Evolutionary conservation across 495 filamentous ascomycete species (phyloP).

Genomic region (Hyaloscypha hepaticicola): DNA sequence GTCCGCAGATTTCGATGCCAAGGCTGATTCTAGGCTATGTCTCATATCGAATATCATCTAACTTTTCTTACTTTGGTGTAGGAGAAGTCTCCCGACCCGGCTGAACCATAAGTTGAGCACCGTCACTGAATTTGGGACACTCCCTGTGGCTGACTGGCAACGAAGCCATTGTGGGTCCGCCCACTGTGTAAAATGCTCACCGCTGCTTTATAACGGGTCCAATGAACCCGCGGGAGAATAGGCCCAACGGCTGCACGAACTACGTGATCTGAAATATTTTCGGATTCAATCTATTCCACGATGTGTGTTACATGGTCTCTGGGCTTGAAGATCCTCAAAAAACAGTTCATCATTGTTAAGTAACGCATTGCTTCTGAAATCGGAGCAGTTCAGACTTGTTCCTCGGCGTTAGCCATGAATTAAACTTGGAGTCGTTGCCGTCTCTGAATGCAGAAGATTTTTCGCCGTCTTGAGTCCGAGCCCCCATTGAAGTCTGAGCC

Average conservation of each 20-base stretch:
- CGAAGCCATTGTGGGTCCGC: too few relatives aligned
- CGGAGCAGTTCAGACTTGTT: constrained; percentile 8
- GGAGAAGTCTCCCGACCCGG: too few relatives aligned
- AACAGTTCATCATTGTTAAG: not conserved
- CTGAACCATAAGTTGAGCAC: too few relatives aligned
- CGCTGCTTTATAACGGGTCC: too few relatives aligned
- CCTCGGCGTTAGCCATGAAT: constrained; percentile 8
- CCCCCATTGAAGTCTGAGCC: not conserved
- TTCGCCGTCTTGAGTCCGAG: not conserved
- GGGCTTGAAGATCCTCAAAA: constrained; percentile 1
- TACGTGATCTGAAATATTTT: constrained; percentile 1
- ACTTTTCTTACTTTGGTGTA: too few relatives aligned
- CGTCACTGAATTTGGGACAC: too few relatives aligned
- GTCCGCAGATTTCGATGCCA: too few relatives aligned
- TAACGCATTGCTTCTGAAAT: constrained; percentile 1
- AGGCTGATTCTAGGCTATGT: too few relatives aligned
- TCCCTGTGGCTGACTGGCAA: too few relatives aligned
- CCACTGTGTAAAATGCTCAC: too few relatives aligned
- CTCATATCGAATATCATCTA: too few relatives aligned
- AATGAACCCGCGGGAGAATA: too few relatives aligned
- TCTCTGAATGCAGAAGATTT: constrained; percentile 11
- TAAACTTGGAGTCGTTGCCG: constrained; percentile 15
- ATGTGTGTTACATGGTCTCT: not conserved
- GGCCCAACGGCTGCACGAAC: not conserved
- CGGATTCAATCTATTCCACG: constrained; percentile 3